Base-by-base conservation (phyloP, 768 basidiomycete genomes). In the Sarcomyxa edulis region DNA sequence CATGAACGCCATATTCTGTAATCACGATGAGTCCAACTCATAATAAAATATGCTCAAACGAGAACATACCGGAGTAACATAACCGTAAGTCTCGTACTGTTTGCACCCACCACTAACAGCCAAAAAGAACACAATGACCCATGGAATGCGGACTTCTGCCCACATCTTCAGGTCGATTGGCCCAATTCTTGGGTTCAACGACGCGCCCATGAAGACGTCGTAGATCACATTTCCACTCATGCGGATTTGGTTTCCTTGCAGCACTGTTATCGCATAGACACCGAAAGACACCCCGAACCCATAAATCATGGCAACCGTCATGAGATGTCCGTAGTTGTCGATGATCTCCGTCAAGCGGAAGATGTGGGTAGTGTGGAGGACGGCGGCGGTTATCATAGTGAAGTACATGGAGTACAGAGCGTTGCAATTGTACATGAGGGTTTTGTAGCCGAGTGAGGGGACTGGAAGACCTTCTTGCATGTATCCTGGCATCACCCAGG, bases 121-220 rank as follows among this genome's bases (percentile, higher is more conserved):
- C 48, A 97, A 71, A 63, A 92, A 84, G 70, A 97, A 97, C 12
- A 96, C 82, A 37, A 96, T 79, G 27, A 94, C 84, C 96, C 96
- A 99, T 4, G 94, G 92, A 48, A 99, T 86, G 35, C 96, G 81
- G 43, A 97, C 90, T 54, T 96, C 93, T 4, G 89, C 89, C 83
- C 91, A 99, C 94, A 98, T 97, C 65, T 99, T 99, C 53, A 99
- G 66, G 61, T 98, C 95, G 45, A 99, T 75, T 14, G 74, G 69
- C 6, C 92, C 92, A 44, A 99, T 73, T 42, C 95, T 81, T 6
- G 96, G 96, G 65, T 98, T 99, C 46, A 99, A 70, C 37, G 75
- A 75, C 27, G 93, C 92, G 31, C 95, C 95, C 94, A 97, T 96
- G 65, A 94, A 96, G 44, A 91, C 82, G 49, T 96, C 93, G 56